Percentiles rank a stretch among this genome's conserved stretches.
Conservation (phyloP, 306 rosid species). For the Macrotyloma uniflorum region DNA sequence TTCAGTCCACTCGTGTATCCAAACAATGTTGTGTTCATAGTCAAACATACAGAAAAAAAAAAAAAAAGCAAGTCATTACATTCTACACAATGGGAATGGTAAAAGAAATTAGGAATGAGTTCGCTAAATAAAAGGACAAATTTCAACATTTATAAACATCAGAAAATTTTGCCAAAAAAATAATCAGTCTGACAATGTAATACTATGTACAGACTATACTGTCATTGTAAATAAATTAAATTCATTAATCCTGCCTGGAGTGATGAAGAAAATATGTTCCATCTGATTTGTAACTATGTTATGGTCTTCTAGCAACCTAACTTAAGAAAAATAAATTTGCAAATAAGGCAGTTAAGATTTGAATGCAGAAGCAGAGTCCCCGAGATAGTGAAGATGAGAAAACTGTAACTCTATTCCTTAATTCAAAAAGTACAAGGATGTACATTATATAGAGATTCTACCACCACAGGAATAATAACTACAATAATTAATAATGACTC, state of each 20-base stretch:
- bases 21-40: conserved; percentile 1
- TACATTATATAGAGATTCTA: too few relatives aligned
- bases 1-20: conserved; percentile 21
- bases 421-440: too few relatives aligned
- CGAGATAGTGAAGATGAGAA: too few relatives aligned
- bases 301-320: too few relatives aligned
- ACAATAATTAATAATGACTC: too few relatives aligned
- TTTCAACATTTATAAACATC: conserved; percentile 20
- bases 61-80: conserved; percentile 10
- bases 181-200: not conserved
- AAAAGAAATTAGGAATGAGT: conserved; percentile 23
- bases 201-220: not conserved
- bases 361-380: too few relatives aligned
- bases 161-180: not conserved
- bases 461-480: too few relatives aligned
- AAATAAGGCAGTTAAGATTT: too few relatives aligned
- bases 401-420: too few relatives aligned
- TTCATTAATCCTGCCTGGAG: not conserved
- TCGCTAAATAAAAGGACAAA: conserved; percentile 9
- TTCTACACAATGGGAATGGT: not conserved
- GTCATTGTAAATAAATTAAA: not conserved
- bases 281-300: not conserved
- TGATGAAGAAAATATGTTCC: not conserved
- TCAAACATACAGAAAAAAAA: not conserved
- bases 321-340: too few relatives aligned